Base-by-base conservation (phyloP, 768 basidiomycete genomes). In the Russula abietina region DNA sequence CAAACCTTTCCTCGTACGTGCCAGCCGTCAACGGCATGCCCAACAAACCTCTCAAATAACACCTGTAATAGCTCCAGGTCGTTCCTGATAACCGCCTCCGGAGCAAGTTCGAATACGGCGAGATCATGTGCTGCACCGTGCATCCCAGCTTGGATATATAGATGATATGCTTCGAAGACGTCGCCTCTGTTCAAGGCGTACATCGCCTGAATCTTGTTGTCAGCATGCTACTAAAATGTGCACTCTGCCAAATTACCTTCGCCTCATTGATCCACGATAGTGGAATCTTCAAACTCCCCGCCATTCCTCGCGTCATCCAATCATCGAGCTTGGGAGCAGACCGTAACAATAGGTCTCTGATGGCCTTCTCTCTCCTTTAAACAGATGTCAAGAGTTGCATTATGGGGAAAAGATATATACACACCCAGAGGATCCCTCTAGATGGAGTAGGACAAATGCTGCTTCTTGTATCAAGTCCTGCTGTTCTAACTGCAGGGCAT, bases 261-360 rank as follows among this genome's bases (percentile, higher is more conserved):
- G 93, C 90, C 71, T 95, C 91, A 43, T 88, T 82, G n/a, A 98
- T 81, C 95, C 96, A 99, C 6, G 82, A 73, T 57, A 83, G 74
- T 0, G 97, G 97, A 36, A 98, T 81, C 66, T 87, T 86, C 33
- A 97, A 75, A 69, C 85, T 90, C 4, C 88, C 87, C 3, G 86
- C 79, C 11, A 91, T 75, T 19, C 88, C 89, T 19, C 84, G 80
- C 17, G 79, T 82, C 74, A 81, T 82, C 87, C 88, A 90, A 55
- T 88, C 87, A 68, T 91, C 84, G 10, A 91, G 71, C 58, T 75
- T 80, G 6, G 80, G 75, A 0, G 86, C 88, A 4, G 82, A 85
- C 7, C 94, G 83, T 16, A 82, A 77, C 1, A 98, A 75, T 12
- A 98, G 76, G 59, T 91, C 90, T 70, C 87, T 87, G 68, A 98